A percentile compares a stretch with the other conserved stretches of the same genome.
Conservation (phyloP, 805 yeast genomes). For the Candida silvicultrix region DNA sequence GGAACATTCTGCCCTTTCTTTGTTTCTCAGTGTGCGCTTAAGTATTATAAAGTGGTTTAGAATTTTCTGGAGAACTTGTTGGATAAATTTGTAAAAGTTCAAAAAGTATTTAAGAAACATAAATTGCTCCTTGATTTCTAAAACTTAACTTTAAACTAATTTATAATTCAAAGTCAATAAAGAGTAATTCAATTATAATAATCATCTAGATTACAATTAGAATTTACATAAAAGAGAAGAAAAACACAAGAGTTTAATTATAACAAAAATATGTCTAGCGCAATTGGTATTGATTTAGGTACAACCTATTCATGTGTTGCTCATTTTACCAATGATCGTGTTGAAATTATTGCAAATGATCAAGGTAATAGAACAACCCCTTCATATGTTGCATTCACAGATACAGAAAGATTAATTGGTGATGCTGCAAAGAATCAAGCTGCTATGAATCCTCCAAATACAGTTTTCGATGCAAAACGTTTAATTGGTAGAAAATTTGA, state of each 20-base stretch:
- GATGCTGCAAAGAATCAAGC: slow-evolving; percentile 99
- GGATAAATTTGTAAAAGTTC: not conserved
- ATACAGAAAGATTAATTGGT: slow-evolving; percentile 90
- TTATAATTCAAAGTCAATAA: not conserved
- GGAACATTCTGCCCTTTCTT: not conserved
- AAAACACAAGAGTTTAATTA: slow-evolving; percentile 1
- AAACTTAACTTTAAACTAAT: not conserved
- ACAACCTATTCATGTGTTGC: slow-evolving; percentile 98
- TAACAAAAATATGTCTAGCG: slow-evolving; percentile 38
- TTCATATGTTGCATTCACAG: slow-evolving; percentile 94
- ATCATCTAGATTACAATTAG: not conserved
- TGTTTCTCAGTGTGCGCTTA: not conserved
- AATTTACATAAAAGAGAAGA: no score
- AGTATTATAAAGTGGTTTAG: not conserved
- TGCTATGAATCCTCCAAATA: slow-evolving; percentile 91
- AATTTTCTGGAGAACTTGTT: not conserved
- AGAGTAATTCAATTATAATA: not conserved
- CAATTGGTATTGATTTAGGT: slow-evolving; percentile 89
- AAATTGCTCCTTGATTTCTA: not conserved
- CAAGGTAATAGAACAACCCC: slow-evolving; percentile 99
- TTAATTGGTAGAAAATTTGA: slow-evolving; percentile 79
- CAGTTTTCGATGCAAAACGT: slow-evolving; percentile 94
- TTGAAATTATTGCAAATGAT: slow-evolving; percentile 93
- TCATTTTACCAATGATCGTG: slow-evolving; percentile 76
- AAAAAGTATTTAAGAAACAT: slow-evolving; percentile 5